These are phyloP conservation scores for Pythium monospermum DNA, from an alignment of 352 stramenopile species.

Conservation along the genomic window DNA sequence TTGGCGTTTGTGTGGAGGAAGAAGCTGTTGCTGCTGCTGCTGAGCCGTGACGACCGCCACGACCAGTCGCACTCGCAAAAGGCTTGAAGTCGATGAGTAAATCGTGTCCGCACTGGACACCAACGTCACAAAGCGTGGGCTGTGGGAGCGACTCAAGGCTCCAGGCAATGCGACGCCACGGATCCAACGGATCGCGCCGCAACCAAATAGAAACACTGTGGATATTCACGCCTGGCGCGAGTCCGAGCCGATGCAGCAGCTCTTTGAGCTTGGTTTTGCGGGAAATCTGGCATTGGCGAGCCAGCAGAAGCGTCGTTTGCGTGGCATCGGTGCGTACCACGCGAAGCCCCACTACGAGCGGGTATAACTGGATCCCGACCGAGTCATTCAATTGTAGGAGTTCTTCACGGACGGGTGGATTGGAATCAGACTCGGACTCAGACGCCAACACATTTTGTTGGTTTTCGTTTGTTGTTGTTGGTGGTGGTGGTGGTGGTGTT, in stretches of 20 bases:
- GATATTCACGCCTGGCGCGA: slow-evolving; percentile 47
- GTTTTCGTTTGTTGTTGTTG: not conserved
- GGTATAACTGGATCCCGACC: slow-evolving; percentile 45
- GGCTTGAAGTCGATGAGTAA: slow-evolving; percentile 64
- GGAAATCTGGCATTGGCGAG: slow-evolving; percentile 40
- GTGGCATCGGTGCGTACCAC: slow-evolving; percentile 49
- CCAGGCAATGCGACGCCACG: slow-evolving; percentile 55
- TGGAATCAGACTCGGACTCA: no score
- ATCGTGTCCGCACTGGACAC: slow-evolving; percentile 47
- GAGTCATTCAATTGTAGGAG: slow-evolving; percentile 5
- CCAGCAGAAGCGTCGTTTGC: slow-evolving; percentile 54
- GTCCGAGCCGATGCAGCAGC: slow-evolving; percentile 48
- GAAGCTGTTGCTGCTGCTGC: no score
- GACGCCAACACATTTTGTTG: not conserved
- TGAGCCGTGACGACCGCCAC: no score
- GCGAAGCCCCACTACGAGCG: slow-evolving; percentile 46
- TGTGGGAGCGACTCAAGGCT: slow-evolving; percentile 37
- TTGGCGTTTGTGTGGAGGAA: no score
- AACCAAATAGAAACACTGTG: slow-evolving; percentile 61
- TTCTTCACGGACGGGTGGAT: not conserved
- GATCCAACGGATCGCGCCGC: slow-evolving; percentile 44
- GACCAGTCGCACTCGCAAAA: slow-evolving; percentile 22
- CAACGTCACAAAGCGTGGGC: slow-evolving; percentile 34
- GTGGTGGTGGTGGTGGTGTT: not conserved
- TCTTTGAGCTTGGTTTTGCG: slow-evolving; percentile 40